Conservation (phyloP, 768 basidiomycete genomes). For the Lactifluus piperatus region DNA sequence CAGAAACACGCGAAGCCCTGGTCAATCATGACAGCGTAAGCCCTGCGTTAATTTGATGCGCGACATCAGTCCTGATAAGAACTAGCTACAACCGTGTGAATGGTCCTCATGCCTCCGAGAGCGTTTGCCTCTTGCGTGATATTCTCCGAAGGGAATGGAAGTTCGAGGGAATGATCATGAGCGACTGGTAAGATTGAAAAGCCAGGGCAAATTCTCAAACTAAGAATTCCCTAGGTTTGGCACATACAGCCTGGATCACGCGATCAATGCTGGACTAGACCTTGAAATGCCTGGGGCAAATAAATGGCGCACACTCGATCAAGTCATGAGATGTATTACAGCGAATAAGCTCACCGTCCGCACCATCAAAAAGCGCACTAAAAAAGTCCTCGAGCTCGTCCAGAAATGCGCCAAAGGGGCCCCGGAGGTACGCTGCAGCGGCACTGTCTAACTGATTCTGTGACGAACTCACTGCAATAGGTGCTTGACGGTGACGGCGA, state of each 20-base stretch:
- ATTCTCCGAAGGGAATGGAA: conserved; percentile 51
- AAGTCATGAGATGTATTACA: conserved; percentile 48
- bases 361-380: conserved; percentile 40
- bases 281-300: conserved; percentile 57
- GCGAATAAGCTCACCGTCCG: conserved; percentile 58
- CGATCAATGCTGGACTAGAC: conserved; percentile 17
- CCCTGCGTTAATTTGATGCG: conserved; percentile 4
- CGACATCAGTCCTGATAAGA: not conserved
- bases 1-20: conserved; percentile 45
- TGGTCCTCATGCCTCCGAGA: conserved; percentile 64
- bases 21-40: conserved; percentile 55
- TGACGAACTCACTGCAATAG: conserved; percentile 26
- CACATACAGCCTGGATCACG: conserved; percentile 37
- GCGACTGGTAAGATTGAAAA: conserved; percentile 53
- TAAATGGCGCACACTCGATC: conserved; percentile 67
- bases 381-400: conserved; percentile 57
- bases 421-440: conserved; percentile 39
- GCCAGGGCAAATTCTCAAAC: not conserved
- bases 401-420: conserved; percentile 46
- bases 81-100: conserved; percentile 67
- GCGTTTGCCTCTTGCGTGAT: conserved; percentile 45
- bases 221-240: conserved; percentile 47
- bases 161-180: conserved; percentile 68
- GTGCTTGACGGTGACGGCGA: conserved; percentile 62
- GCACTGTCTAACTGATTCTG: not conserved